phyloP scores from a whole-genome alignment of 352 stramenopile species.

The Pythium sukuiense region DNA sequence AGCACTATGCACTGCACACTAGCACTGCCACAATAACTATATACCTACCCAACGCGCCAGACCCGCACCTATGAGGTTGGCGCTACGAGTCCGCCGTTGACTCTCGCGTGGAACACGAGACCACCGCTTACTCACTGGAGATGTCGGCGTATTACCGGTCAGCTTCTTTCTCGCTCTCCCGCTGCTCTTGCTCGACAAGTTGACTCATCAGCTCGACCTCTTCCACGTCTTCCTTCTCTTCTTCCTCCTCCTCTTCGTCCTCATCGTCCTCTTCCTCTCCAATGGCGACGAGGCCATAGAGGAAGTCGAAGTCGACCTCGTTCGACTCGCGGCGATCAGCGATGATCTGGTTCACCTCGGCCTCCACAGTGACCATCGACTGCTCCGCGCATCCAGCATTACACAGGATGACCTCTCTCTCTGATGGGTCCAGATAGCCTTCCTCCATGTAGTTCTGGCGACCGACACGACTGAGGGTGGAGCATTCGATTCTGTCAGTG shows the following conservation, averaged over 20 bases:
- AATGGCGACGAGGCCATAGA: conserved; percentile 51
- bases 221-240: conserved; percentile 40
- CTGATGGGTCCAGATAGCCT: conserved; percentile 75
- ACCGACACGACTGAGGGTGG: conserved; percentile 47
- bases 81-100: neutral
- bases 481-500: too few relatives aligned
- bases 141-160: conserved; percentile 13
- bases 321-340: conserved; percentile 78
- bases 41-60: conserved; percentile 1
- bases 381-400: conserved; percentile 75
- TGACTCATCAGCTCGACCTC: conserved; percentile 27
- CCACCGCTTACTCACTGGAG: too few relatives aligned
- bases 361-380: conserved; percentile 70
- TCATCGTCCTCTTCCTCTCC: conserved; percentile 28
- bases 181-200: neutral
- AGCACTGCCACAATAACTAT: conserved; percentile 7
- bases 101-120: neutral
- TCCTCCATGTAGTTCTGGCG: conserved; percentile 87
- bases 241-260: conserved; percentile 31
- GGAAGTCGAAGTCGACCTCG: conserved; percentile 78
- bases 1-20: neutral
- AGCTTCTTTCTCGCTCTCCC: conserved; percentile 3
- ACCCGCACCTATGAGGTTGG: conserved; percentile 1
- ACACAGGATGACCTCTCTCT: conserved; percentile 74
- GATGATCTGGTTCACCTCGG: conserved; percentile 84